Conservation (phyloP, 2,329 filamentous ascomycete genomes). For the Escovopsis sp. region DNA sequence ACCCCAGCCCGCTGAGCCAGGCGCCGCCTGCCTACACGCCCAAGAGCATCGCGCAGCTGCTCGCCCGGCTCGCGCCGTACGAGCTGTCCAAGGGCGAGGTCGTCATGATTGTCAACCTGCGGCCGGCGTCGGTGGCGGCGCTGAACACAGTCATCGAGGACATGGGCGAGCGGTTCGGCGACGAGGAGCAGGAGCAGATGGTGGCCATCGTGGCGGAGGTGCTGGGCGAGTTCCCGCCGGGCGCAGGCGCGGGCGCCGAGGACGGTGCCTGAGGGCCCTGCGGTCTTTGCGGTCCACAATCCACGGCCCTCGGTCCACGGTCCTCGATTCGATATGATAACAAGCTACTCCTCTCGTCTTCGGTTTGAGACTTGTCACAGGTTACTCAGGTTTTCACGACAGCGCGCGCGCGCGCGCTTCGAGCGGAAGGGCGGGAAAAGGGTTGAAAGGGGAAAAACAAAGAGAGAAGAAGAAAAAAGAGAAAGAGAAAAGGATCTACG, state of each 20-base stretch:
- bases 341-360: too few species aligned
- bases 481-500: too few species aligned
- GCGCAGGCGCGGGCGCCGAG: conserved; percentile 22
- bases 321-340: too few species aligned
- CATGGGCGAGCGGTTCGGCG: conserved; percentile 43
- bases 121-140: conserved; percentile 40
- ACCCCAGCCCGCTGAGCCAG: conserved; percentile 41
- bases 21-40: conserved; percentile 37
- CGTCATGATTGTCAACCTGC: conserved; percentile 52
- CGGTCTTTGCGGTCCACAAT: too few species aligned
- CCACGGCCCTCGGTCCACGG: too few species aligned
- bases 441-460: not conserved
- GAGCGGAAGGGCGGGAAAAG: not conserved
- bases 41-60: conserved; percentile 36
- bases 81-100: conserved; percentile 53
- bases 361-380: too few species aligned
- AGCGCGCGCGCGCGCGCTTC: too few species aligned
- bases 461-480: too few species aligned
- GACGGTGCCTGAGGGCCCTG: conserved; percentile 13
- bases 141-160: conserved; percentile 53
- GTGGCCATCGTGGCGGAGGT: conserved; percentile 41
- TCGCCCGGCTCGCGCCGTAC: conserved; percentile 40
- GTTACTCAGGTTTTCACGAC: too few species aligned
- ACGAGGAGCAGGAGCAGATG: conserved; percentile 44
- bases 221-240: conserved; percentile 35